Conservation (phyloP, 768 basidiomycete genomes). For the Trametes coccinea region DNA sequence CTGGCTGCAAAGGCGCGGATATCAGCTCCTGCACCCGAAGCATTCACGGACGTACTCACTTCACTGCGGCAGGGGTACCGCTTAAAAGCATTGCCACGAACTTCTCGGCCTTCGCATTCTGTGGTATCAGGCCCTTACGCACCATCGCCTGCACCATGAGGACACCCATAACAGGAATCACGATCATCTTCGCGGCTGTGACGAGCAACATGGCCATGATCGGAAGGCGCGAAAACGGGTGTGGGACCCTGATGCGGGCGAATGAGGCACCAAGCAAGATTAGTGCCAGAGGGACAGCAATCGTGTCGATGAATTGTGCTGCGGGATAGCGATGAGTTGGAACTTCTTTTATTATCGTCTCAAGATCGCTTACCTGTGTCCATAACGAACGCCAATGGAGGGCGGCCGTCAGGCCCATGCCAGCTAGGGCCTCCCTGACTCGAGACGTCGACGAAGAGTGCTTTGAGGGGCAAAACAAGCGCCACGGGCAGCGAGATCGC, state of each 20-base stretch:
- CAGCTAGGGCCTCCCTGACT: constrained; percentile 30
- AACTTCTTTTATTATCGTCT: not conserved
- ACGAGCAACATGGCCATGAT: constrained; percentile 38
- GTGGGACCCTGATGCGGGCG: constrained; percentile 37
- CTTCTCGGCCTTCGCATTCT: constrained; percentile 39
- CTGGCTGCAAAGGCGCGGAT: constrained; percentile 34
- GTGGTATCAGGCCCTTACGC: constrained; percentile 34
- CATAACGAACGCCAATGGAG: constrained; percentile 36
- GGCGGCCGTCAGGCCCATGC: constrained; percentile 38
- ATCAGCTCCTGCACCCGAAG: not conserved
- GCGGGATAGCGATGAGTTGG: constrained; percentile 17
- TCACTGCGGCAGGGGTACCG: constrained; percentile 47
- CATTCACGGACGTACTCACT: constrained; percentile 25
- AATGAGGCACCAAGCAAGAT: constrained; percentile 38
- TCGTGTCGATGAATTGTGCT: constrained; percentile 26
- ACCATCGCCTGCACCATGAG: constrained; percentile 34
- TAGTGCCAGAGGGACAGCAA: constrained; percentile 24
- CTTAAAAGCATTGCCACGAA: constrained; percentile 49
- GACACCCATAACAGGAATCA: constrained; percentile 42
- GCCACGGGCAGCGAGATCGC: constrained; percentile 40
- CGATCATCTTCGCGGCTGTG: constrained; percentile 38
- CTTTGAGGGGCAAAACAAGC: constrained; percentile 35
- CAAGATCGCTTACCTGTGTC: constrained; percentile 31
- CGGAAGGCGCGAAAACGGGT: constrained; percentile 36
- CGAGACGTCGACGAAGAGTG: constrained; percentile 32